Evolutionary conservation across 225 moss, liverwort and hornwort species (phyloP).

Genomic region (Thuidium tamariscinum): DNA sequence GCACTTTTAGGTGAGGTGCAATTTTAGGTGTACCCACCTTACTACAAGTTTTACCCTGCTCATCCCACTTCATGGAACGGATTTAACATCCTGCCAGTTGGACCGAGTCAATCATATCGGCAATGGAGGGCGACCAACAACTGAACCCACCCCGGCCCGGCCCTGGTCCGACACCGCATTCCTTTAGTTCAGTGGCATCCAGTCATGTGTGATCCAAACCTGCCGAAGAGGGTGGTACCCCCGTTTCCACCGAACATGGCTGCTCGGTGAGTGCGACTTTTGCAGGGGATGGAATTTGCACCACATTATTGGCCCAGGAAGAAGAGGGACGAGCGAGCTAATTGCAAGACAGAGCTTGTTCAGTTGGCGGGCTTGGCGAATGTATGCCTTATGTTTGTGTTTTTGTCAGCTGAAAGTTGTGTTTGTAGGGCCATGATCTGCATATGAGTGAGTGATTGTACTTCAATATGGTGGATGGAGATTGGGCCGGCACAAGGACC

Average conservation of each 20-base stretch:
- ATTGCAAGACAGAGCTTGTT: not conserved
- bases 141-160: no score
- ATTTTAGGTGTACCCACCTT: no score
- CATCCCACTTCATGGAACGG: no score
- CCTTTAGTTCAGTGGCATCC: not conserved
- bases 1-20: no score
- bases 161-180: not conserved
- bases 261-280: not conserved
- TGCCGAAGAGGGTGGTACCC: not conserved
- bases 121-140: not conserved
- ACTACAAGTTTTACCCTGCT: no score
- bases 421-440: not conserved
- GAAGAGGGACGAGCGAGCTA: not conserved
- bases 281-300: not conserved
- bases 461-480: not conserved
- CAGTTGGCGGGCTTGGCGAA: not conserved
- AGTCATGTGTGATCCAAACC: not conserved
- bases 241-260: not conserved
- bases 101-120: not conserved
- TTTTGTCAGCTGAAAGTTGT: no score
- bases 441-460: not conserved
- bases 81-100: no score
- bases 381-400: not conserved
- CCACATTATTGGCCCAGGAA: not conserved
- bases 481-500: not conserved